These are phyloP conservation scores for Lecanicillium sp. DNA, from an alignment of 2,329 filamentous ascomycete species.

Conservation along the genomic window DNA sequence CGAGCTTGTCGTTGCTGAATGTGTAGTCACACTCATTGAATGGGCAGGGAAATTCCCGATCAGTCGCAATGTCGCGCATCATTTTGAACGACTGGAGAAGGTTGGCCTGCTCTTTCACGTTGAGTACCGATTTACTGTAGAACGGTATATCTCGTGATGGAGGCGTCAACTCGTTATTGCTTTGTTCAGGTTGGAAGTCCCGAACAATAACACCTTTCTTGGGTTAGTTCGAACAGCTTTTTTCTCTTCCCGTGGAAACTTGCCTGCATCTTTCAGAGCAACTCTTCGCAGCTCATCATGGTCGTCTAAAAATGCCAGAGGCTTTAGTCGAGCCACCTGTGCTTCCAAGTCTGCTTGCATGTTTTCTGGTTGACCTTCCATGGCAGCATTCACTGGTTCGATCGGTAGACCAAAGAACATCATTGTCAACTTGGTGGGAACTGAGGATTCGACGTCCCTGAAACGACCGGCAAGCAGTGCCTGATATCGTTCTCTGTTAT, in stretches of 20 bases:
- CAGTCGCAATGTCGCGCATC: constrained; percentile 8
- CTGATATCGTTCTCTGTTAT: constrained; percentile 25
- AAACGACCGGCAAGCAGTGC: constrained; percentile 27
- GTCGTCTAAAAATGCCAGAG: background rate
- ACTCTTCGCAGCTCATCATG: background rate
- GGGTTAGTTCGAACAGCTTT: background rate
- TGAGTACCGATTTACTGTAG: constrained; percentile 33
- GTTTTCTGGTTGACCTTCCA: constrained; percentile 18
- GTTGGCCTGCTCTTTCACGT: constrained; percentile 32
- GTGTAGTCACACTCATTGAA: constrained; percentile 31
- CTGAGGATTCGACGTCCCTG: constrained; percentile 20
- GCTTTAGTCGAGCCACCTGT: background rate
- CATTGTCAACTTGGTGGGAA: constrained; percentile 39
- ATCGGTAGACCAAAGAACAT: constrained; percentile 43
- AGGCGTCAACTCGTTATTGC: background rate
- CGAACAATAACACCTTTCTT: background rate
- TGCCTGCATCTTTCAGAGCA: background rate
- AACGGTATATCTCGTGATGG: constrained; percentile 29
- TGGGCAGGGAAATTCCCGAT: constrained; percentile 31
- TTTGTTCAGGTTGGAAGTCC: no score
- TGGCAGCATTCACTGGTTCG: constrained; percentile 27
- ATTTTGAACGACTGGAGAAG: constrained; percentile 24
- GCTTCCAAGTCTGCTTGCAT: background rate
- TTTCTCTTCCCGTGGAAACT: background rate
- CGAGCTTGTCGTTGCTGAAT: constrained; percentile 25